Conservation (phyloP, 192 early-diverging fungal genomes). For the Diversispora eburnea region DNA sequence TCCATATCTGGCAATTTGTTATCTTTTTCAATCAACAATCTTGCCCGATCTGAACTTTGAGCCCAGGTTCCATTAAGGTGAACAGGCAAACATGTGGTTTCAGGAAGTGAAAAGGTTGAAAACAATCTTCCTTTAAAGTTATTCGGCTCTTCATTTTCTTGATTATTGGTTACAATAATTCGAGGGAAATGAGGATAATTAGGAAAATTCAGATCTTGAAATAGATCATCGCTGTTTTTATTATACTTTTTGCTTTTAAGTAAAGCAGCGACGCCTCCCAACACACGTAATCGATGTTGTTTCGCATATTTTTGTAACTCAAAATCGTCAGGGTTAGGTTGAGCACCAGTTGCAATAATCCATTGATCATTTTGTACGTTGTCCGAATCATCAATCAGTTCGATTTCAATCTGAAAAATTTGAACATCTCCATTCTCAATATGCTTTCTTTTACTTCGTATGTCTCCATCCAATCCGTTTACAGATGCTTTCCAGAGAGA, state of each 20-base stretch:
- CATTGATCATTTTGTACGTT: background rate
- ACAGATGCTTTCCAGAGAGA: constrained; percentile 4
- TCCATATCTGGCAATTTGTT: background rate
- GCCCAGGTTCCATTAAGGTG: constrained; percentile 21
- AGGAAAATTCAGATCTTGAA: no score
- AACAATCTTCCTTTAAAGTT: background rate
- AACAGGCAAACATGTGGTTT: background rate
- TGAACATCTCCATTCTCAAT: background rate
- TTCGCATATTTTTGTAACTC: constrained; percentile 4
- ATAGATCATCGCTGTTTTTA: no score
- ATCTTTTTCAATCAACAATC: constrained; percentile 10
- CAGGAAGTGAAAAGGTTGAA: constrained; percentile 7
- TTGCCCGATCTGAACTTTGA: constrained; percentile 7
- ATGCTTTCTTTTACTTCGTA: background rate
- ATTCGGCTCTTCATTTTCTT: background rate
- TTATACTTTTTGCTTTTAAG: background rate
- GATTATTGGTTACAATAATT: no score
- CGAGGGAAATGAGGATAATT: no score
- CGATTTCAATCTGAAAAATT: background rate
- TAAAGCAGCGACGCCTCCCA: constrained; percentile 5
- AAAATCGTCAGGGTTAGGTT: background rate
- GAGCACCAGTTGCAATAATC: constrained; percentile 7
- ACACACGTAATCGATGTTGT: constrained; percentile 2
- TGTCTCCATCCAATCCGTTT: background rate
- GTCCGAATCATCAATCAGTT: background rate